phyloP scores from a whole-genome alignment of 2,329 filamentous ascomycete genomes.

The Cladosporium velox region DNA sequence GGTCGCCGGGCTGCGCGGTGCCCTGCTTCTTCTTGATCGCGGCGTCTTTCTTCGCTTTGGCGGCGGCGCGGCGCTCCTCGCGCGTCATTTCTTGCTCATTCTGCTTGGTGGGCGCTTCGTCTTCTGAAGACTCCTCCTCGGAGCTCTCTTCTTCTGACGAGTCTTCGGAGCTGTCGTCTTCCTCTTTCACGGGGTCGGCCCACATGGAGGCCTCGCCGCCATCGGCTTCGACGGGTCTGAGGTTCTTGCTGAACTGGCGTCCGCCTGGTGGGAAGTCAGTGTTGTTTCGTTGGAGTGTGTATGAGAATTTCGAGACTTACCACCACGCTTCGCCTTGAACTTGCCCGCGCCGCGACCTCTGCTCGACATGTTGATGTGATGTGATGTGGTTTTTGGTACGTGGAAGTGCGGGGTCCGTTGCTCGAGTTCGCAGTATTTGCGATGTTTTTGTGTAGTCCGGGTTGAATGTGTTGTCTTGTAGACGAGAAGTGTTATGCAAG shows the following conservation, averaged over 20 bases:
- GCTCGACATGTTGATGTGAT: conserved; percentile 50
- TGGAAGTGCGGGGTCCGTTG: conserved; percentile 14
- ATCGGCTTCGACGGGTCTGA: conserved; percentile 84
- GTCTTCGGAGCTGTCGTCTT: conserved; percentile 55
- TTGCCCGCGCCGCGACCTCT: conserved; percentile 77
- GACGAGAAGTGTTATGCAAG: background rate
- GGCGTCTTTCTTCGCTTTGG: conserved; percentile 88
- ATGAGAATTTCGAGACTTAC: conserved; percentile 57
- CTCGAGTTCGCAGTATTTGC: conserved; percentile 4
- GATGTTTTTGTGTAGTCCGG: background rate
- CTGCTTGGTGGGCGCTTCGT: conserved; percentile 38
- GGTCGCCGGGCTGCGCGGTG: conserved; percentile 77
- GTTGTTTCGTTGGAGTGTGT: background rate
- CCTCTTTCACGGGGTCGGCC: conserved; percentile 60
- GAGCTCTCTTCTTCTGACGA: conserved; percentile 51
- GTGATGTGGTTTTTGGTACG: conserved; percentile 18
- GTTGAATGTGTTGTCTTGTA: background rate
- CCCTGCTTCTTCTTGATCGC: conserved; percentile 75
- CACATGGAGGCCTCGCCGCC: conserved; percentile 90
- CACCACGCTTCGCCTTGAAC: conserved; percentile 91
- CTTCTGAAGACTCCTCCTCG: conserved; percentile 45
- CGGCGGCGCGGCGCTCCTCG: conserved; percentile 82
- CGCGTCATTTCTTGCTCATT: conserved; percentile 65
- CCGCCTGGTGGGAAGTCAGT: conserved; percentile 62
- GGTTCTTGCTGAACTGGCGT: conserved; percentile 91